Percentiles rank a stretch among this genome's conserved stretches.
Conservation (phyloP, 1,284 basidiomycete genomes). For the Ustilago xerochloae region DNA sequence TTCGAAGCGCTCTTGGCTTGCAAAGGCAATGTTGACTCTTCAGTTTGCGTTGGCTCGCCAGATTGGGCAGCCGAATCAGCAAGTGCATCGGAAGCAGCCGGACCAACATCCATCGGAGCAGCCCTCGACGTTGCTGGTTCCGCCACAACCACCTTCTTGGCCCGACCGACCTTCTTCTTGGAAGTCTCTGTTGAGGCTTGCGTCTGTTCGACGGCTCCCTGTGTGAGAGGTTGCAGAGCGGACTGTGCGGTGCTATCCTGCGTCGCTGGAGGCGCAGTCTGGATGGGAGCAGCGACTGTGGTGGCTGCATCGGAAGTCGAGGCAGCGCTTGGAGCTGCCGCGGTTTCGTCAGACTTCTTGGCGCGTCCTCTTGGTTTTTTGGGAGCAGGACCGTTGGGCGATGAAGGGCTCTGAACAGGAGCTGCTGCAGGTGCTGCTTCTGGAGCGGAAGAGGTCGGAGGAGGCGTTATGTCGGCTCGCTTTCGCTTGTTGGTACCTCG, state of each 20-base stretch:
- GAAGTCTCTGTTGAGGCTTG: slow-evolving; percentile 8
- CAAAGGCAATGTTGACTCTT: background rate
- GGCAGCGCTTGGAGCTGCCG: background rate
- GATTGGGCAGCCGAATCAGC: background rate
- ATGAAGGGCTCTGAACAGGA: background rate
- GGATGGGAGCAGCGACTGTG: background rate
- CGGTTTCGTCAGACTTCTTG: background rate
- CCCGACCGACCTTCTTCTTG: slow-evolving; percentile 1
- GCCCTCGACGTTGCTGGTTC: background rate
- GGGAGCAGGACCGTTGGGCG: slow-evolving; percentile 12
- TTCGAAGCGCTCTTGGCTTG: background rate
- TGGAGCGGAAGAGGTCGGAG: background rate
- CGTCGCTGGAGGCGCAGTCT: background rate
- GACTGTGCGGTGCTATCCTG: background rate
- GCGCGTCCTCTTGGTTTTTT: slow-evolving; percentile 18
- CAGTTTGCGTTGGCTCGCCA: background rate
- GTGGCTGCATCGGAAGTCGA: background rate
- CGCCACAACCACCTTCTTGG: slow-evolving; percentile 3
- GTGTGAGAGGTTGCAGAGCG: background rate
- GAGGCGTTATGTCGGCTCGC: slow-evolving; percentile 18
- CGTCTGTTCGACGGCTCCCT: background rate
- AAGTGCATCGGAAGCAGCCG: no score
- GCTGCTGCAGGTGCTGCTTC: background rate
- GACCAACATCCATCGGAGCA: background rate
- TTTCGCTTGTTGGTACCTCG: slow-evolving; percentile 23